Conservation (phyloP, 73 alveolate species). For the Urostyla sp. region DNA sequence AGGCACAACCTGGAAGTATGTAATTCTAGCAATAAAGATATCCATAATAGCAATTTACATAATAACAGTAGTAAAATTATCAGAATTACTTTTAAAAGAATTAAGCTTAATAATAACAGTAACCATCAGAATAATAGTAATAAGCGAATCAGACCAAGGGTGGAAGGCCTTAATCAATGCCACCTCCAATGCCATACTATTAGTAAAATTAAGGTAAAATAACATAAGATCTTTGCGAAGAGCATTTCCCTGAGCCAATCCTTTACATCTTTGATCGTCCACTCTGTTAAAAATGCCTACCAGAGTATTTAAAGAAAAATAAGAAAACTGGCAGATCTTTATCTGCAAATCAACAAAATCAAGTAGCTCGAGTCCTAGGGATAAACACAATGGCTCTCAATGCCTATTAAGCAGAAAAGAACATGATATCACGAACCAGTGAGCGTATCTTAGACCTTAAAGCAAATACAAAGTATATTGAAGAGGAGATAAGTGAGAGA, state of each 20-base stretch:
- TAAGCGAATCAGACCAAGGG: not conserved
- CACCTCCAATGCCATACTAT: not conserved
- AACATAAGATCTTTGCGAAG: conserved; percentile 12
- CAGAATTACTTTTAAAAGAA: not conserved
- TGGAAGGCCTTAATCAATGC: not conserved
- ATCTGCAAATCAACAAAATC: not conserved
- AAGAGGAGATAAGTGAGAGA: not conserved
- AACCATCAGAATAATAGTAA: not conserved
- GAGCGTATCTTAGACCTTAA: conserved; percentile 4
- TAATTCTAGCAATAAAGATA: not conserved
- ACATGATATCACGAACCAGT: not conserved
- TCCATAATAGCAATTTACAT: not conserved
- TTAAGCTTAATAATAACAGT: not conserved
- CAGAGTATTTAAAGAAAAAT: conserved; percentile 30
- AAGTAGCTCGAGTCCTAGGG: conserved; percentile 1
- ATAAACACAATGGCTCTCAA: conserved; percentile 3
- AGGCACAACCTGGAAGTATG: not conserved
- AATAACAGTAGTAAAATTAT: not conserved
- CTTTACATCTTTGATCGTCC: conserved; percentile 12
- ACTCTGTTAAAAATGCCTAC: conserved; percentile 15
- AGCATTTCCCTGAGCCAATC: conserved; percentile 28
- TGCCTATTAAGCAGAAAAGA: conserved; percentile 20
- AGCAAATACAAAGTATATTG: conserved; percentile 2
- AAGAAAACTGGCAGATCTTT: not conserved
- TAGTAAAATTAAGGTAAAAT: not conserved